These are phyloP conservation scores for Backusella tarrabulga DNA, from an alignment of 192 early-diverging fungal genomes.

Conservation along the genomic window DNA sequence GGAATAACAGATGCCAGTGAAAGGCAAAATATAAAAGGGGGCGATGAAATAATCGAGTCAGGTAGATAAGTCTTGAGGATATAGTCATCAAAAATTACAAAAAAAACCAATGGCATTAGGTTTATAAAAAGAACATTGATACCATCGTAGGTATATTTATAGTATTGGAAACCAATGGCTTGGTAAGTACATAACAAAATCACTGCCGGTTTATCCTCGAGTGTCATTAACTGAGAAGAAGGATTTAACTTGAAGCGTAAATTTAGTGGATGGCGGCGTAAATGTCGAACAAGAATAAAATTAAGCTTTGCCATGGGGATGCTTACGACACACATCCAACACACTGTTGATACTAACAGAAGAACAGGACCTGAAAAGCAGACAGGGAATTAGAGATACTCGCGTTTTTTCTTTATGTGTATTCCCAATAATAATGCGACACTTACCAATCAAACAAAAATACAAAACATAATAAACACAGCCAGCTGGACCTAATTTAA, in stretches of 20 bases:
- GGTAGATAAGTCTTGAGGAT: conserved; percentile 56
- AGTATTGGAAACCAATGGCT: conserved; percentile 89
- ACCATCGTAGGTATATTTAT: conserved; percentile 95
- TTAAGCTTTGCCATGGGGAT: conserved; percentile 95
- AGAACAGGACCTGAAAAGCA: conserved; percentile 68
- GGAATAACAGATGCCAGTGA: conserved; percentile 85
- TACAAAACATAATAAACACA: conserved; percentile 52
- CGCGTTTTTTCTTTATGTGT: not conserved
- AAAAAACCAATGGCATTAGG: conserved; percentile 77
- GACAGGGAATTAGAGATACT: not conserved
- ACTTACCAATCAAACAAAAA: conserved; percentile 45
- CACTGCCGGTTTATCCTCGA: conserved; percentile 37
- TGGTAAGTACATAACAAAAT: conserved; percentile 88
- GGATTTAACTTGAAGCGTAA: conserved; percentile 65
- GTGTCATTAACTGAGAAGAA: conserved; percentile 19
- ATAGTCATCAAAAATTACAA: conserved; percentile 83
- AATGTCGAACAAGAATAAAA: conserved; percentile 76
- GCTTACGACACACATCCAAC: conserved; percentile 85
- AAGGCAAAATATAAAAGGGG: conserved; percentile 65
- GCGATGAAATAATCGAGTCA: conserved; percentile 57
- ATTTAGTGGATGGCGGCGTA: conserved; percentile 77
- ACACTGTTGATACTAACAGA: conserved; percentile 68
- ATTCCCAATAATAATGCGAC: not conserved
- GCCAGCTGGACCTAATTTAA: conserved; percentile 42
- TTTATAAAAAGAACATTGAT: conserved; percentile 98